Conservation (phyloP, 768 basidiomycete genomes). For the Pleurotus eryngii region DNA sequence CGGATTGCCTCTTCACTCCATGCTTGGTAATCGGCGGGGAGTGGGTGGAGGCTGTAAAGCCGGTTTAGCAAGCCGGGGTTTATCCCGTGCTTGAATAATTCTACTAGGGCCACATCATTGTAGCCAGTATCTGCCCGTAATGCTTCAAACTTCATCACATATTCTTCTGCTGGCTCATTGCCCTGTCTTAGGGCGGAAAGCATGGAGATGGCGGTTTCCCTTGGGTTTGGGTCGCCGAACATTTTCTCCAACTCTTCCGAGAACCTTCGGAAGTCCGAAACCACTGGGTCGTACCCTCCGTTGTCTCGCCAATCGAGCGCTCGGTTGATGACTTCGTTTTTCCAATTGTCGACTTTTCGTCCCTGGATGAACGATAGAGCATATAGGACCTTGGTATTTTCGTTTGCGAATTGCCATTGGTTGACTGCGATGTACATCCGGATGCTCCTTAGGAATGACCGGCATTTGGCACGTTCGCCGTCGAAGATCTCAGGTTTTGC, state of each 20-base stretch:
- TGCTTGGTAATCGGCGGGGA: no score
- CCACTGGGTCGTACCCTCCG: neutral
- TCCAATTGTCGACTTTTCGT: neutral
- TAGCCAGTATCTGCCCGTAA: neutral
- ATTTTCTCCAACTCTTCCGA: neutral
- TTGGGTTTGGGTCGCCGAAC: neutral
- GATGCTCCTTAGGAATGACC: no score
- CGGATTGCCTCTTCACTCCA: no score
- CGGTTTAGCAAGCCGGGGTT: neutral
- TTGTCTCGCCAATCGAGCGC: neutral
- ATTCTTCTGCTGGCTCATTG: neutral
- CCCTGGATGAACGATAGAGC: neutral
- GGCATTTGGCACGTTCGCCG: neutral
- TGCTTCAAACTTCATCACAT: neutral
- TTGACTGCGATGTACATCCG: neutral
- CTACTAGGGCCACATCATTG: neutral
- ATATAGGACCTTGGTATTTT: neutral
- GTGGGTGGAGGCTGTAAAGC: no score
- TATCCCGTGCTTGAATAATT: neutral
- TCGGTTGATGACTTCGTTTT: neutral
- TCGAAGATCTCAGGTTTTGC: neutral
- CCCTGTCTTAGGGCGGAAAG: neutral
- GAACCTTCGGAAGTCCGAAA: neutral
- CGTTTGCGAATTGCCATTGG: neutral
- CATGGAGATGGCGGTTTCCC: neutral